Base-by-base conservation (phyloP, 2,329 filamentous ascomycete genomes). In the Fusarium sacchari region DNA sequence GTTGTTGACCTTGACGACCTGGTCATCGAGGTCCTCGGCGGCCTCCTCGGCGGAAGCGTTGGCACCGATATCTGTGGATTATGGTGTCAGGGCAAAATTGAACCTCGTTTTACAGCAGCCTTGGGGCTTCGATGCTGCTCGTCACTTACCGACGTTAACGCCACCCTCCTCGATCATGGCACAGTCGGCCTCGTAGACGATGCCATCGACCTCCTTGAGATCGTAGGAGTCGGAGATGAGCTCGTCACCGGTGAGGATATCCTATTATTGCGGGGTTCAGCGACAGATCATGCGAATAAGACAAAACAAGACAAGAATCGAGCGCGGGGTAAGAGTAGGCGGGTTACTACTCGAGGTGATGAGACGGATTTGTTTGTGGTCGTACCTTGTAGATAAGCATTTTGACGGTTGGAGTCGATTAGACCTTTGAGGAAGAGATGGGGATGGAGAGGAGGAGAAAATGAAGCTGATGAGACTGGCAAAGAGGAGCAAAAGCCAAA, bases 1-100 rank as follows among this genome's bases (percentile, higher is more conserved):
- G 86, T 99, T 95, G 88, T 97, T 97, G 86, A 98, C 95, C 82
- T 91, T 90, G 85, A 92, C 84, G 67, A 84, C 83, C 53, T 78
- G 62, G 79, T 97, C 94, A 56, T 97, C 95, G 78, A 91, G 78
- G 75, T 83, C 92, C 79, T 95, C 94, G 0, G 92, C 93, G 63
- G 87, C 93, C 83, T 93, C 96, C 88, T 98, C 96, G 72, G 96
- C 95, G 79, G 96, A 98, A 79, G 96, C 94, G 86, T 99, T 99
- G 88, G 95, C 96, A 84, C 96, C 96, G 80, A 89, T 96, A 84
- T 96, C 93, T 94, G 37, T 63, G 37, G 32, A 37, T 43, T 8
- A 32, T 24, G 26, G 26, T 59, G 64, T 78, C 67, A 74, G 71
- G 43, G 30, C 46, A 47, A 55, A 10, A 39, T 26, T 34, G 46